A percentile compares a stretch with the other conserved stretches of the same genome.
Conservation (phyloP, 257 asterid genomes). For the Oldenlandia corymbosa region DNA sequence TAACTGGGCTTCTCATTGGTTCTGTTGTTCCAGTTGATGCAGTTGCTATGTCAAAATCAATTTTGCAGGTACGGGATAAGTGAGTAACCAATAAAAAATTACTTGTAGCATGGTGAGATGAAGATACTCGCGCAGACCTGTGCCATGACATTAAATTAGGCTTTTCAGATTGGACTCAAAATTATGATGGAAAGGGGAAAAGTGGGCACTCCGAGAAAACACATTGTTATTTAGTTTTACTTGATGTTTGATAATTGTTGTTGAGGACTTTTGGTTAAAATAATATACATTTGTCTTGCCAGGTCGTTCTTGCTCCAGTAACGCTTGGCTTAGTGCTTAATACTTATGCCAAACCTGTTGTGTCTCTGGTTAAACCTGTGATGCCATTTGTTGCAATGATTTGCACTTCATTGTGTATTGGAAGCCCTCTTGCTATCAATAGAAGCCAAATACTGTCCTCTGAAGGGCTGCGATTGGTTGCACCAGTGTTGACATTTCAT, state of each 20-base stretch:
- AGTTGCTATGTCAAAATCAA: slow-evolving; percentile 90
- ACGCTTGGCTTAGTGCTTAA: slow-evolving; percentile 75
- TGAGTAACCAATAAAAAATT: not conserved
- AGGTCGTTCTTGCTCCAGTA: slow-evolving; percentile 93
- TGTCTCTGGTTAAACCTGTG: slow-evolving; percentile 72
- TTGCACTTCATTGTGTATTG: slow-evolving; percentile 92
- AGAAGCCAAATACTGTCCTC: slow-evolving; percentile 74
- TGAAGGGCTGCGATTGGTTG: slow-evolving; percentile 73
- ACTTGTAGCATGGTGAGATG: not conserved
- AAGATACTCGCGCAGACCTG: not conserved
- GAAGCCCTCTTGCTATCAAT: slow-evolving; percentile 95
- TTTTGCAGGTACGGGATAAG: slow-evolving; percentile 75
- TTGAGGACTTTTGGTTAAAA: no score
- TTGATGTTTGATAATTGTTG: no score
- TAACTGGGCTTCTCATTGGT: slow-evolving; percentile 91
- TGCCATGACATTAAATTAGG: not conserved
- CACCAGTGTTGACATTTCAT: slow-evolving; percentile 78
- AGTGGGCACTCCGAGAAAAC: not conserved
- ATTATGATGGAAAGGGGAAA: not conserved
- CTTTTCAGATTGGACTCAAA: not conserved
- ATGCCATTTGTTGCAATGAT: slow-evolving; percentile 96
- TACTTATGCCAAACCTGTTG: slow-evolving; percentile 82
- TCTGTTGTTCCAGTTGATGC: slow-evolving; percentile 97
- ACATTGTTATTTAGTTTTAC: not conserved
- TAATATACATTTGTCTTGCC: slow-evolving; percentile 11